A percentile compares a stretch with the other conserved stretches of the same genome.
phyloP scores from a whole-genome alignment of 1,284 basidiomycete species.

The Melampsora larici-populina region DNA sequence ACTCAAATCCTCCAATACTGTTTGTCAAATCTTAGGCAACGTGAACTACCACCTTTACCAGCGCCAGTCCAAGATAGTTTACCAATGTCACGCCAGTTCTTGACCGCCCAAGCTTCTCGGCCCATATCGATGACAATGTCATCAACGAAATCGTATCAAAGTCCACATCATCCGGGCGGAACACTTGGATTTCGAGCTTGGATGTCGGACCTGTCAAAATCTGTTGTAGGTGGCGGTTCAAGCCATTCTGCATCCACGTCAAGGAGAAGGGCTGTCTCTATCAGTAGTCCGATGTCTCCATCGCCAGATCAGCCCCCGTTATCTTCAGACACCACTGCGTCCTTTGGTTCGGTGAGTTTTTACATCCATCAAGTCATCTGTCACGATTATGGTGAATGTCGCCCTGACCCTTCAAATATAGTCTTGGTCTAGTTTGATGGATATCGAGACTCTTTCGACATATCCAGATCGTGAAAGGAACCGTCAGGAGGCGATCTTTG shows the following conservation, averaged over 20 bases:
- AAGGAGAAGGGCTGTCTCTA: background rate
- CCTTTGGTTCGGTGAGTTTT: background rate
- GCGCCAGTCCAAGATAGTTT: background rate
- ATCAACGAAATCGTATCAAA: background rate
- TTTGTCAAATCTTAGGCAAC: constrained; percentile 4
- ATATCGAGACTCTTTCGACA: background rate
- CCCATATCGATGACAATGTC: background rate
- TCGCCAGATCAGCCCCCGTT: background rate
- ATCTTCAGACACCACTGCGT: background rate
- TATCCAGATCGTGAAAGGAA: constrained; percentile 29
- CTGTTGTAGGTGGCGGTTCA: background rate
- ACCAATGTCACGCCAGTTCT: background rate
- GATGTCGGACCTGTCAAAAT: constrained; percentile 17
- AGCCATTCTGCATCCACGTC: background rate
- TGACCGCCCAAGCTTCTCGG: background rate
- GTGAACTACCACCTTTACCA: background rate
- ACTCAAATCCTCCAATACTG: background rate
- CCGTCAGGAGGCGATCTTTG: constrained; percentile 37
- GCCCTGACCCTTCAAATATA: too few species aligned
- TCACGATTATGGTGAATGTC: background rate
- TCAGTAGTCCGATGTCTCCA: background rate
- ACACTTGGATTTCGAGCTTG: constrained; percentile 31
- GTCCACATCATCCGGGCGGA: background rate
- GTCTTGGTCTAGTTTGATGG: constrained; percentile 34
- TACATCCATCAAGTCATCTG: background rate